Evolutionary conservation across 2,329 filamentous ascomycete genomes (phyloP).

Genomic region (Fusarium lyarnte): DNA sequence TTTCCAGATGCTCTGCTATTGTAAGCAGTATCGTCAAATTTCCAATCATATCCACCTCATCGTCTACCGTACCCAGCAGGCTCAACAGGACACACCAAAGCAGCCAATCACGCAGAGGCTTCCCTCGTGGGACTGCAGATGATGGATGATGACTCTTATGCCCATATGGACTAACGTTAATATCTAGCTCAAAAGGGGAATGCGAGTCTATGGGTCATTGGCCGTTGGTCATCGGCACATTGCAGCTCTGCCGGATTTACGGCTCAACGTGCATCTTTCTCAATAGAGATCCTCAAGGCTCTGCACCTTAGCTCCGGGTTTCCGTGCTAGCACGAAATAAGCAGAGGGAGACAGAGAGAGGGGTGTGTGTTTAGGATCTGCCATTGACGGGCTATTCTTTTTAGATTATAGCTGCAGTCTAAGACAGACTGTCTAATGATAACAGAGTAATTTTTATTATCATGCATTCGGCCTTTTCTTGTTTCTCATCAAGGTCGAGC

Average conservation of each 20-base stretch:
- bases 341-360: neutral
- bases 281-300: neutral
- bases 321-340: constrained; percentile 9
- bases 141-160: constrained; percentile 42
- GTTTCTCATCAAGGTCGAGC: neutral
- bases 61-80: constrained; percentile 25
- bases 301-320: constrained; percentile 24
- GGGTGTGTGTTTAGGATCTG: constrained; percentile 20
- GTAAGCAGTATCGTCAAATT: constrained; percentile 30
- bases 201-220: neutral
- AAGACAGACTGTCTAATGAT: neutral
- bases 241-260: constrained; percentile 39
- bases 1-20: constrained; percentile 23
- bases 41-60: constrained; percentile 20
- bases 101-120: constrained; percentile 7
- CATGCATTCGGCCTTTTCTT: constrained; percentile 11
- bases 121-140: constrained; percentile 4
- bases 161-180: constrained; percentile 5
- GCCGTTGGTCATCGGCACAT: constrained; percentile 17
- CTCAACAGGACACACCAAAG: neutral
- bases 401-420: constrained; percentile 1
- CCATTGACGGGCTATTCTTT: neutral
- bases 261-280: constrained; percentile 26
- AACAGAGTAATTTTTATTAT: neutral
- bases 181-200: neutral